Percentiles rank a stretch among this genome's conserved stretches.
These are phyloP conservation scores for Boletus sp. DNA, from an alignment of 768 basidiomycete species.

Conservation along the genomic window DNA sequence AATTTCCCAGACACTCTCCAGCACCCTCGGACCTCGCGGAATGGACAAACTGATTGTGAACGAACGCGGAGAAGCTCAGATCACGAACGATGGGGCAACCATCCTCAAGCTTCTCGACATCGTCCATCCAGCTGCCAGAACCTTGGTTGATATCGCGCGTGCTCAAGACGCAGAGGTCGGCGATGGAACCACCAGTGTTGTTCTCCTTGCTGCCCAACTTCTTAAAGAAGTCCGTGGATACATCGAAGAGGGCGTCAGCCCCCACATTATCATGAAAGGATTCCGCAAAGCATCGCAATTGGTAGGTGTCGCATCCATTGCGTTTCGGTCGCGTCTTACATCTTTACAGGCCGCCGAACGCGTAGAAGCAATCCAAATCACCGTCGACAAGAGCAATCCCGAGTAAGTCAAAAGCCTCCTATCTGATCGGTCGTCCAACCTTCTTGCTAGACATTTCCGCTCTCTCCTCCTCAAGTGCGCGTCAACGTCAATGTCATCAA, in stretches of 20 bases:
- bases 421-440: slow-evolving; percentile 3
- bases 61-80: slow-evolving; percentile 92
- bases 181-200: slow-evolving; percentile 96
- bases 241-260: slow-evolving; percentile 96
- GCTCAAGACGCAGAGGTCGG: slow-evolving; percentile 99
- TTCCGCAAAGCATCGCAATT: slow-evolving; percentile 84
- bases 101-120: slow-evolving; percentile 97
- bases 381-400: slow-evolving; percentile 84
- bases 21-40: slow-evolving; percentile 94
- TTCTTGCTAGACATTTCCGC: slow-evolving; percentile 70
- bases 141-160: slow-evolving; percentile 96
- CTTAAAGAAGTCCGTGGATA: slow-evolving; percentile 88
- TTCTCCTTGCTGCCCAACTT: slow-evolving; percentile 89
- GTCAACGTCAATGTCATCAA: slow-evolving; percentile 99
- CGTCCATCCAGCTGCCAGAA: slow-evolving; percentile 95
- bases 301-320: slow-evolving; percentile 43
- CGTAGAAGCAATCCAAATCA: slow-evolving; percentile 87
- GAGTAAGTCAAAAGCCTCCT: slow-evolving; percentile 55
- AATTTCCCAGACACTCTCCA: slow-evolving; percentile 86
- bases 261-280: slow-evolving; percentile 97
- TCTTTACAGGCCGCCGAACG: slow-evolving; percentile 68
- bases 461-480: slow-evolving; percentile 95
- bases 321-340: slow-evolving; percentile 8
- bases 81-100: slow-evolving; percentile 99
- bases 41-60: slow-evolving; percentile 99